Evolutionary conservation across 306 rosid genomes (phyloP).

Genomic region (Purshia tridentata): DNA sequence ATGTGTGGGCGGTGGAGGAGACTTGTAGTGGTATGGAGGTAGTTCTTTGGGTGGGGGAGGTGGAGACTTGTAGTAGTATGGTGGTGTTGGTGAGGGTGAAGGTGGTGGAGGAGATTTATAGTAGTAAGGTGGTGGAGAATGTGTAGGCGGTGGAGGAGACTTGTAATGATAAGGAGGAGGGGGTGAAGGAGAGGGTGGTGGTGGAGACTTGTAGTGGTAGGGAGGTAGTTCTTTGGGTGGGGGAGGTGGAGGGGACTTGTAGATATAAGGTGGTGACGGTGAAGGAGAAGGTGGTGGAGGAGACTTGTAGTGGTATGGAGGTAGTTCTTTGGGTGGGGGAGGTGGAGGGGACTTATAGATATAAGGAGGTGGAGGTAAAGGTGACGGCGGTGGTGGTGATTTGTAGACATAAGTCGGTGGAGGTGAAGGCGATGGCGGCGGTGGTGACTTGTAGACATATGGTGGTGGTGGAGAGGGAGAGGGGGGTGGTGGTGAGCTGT

Average conservation of each 20-base stretch:
- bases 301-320: slow-evolving; percentile 36
- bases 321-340: slow-evolving; percentile 12
- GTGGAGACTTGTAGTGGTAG: slow-evolving; percentile 9
- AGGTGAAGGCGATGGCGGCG: slow-evolving; percentile 43
- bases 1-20: slow-evolving; percentile 30
- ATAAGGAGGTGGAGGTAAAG: neutral
- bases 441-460: slow-evolving; percentile 43
- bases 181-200: slow-evolving; percentile 12
- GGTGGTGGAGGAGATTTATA: slow-evolving; percentile 48
- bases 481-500: slow-evolving; percentile 36
- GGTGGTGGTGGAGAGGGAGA: slow-evolving; percentile 16
- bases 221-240: neutral
- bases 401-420: slow-evolving; percentile 36
- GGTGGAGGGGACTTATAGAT: slow-evolving; percentile 33
- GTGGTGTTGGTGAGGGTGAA: neutral
- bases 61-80: slow-evolving; percentile 25
- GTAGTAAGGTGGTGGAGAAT: slow-evolving; percentile 10
- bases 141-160: slow-evolving; percentile 41
- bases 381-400: slow-evolving; percentile 43
- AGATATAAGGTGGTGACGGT: slow-evolving; percentile 18
- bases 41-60: slow-evolving; percentile 27
- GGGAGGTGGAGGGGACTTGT: slow-evolving; percentile 45
- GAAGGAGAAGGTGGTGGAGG: slow-evolving; percentile 29
- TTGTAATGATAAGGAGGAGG: slow-evolving; percentile 34
- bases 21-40: slow-evolving; percentile 31